Percentiles rank a stretch among this genome's conserved stretches.
These are phyloP conservation scores for Fulvia fulva DNA, from an alignment of 2,329 filamentous ascomycete species.

Conservation along the genomic window DNA sequence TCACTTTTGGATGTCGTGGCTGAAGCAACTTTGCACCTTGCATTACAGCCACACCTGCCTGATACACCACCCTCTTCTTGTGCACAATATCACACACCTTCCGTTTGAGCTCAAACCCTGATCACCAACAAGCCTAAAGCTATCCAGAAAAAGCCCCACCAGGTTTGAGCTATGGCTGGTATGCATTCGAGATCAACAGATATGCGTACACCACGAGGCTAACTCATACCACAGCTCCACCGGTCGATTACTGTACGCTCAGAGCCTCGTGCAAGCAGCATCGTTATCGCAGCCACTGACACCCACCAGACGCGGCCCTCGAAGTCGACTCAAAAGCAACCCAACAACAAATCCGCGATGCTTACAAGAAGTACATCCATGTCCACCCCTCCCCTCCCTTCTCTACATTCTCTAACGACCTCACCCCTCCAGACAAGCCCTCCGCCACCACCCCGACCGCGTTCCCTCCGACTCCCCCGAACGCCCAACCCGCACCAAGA, in stretches of 20 bases:
- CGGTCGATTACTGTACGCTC: constrained; percentile 32
- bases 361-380: constrained; percentile 70
- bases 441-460: constrained; percentile 91
- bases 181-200: not conserved
- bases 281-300: not conserved
- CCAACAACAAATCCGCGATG: constrained; percentile 80
- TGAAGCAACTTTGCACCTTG: not conserved
- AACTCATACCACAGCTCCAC: constrained; percentile 25
- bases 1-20: not conserved
- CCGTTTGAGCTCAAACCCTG: not conserved
- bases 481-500: constrained; percentile 72
- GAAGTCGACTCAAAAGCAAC: constrained; percentile 60
- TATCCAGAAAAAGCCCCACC: not conserved
- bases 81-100: too few relatives aligned
- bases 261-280: not conserved
- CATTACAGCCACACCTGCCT: not conserved
- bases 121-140: not conserved
- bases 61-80: too few relatives aligned
- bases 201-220: not conserved
- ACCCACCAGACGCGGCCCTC: constrained; percentile 29
- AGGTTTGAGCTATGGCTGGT: not conserved
- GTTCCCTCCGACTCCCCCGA: constrained; percentile 81
- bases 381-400: not conserved
- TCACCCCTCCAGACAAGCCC: constrained; percentile 53
- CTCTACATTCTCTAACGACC: not conserved